Conservation (phyloP, 225 moss, liverwort and hornwort genomes). For the Bryoerythrophyllum caledonicum region DNA sequence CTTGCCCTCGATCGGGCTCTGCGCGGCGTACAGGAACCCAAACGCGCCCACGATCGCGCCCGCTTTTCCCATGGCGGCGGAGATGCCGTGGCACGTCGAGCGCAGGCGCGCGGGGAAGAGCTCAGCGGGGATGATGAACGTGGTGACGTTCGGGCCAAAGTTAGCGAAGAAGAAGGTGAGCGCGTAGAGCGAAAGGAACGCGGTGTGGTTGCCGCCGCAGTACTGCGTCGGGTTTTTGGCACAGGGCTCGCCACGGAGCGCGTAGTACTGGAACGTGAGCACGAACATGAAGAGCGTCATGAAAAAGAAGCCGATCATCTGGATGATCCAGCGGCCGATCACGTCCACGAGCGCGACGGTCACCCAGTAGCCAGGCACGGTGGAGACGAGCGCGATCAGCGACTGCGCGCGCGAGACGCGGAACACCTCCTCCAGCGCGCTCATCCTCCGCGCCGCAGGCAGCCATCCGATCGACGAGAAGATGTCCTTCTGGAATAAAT, state of each 20-base stretch:
- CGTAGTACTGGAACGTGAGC: constrained; percentile 8
- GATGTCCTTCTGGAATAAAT: constrained; percentile 1
- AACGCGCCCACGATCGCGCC: constrained; percentile 5
- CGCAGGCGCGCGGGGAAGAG: neutral
- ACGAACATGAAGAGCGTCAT: constrained; percentile 1
- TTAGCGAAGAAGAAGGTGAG: neutral
- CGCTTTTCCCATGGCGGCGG: neutral
- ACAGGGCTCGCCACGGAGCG: neutral
- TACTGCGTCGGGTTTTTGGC: neutral
- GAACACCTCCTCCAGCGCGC: constrained; percentile 9
- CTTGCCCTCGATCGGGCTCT: neutral
- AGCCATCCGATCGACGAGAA: constrained; percentile 2
- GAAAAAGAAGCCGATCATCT: constrained; percentile 5
- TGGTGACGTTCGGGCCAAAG: constrained; percentile 2
- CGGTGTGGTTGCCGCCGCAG: constrained; percentile 1
- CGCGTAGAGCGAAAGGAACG: neutral
- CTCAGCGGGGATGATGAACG: constrained; percentile 7
- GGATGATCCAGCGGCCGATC: constrained; percentile 3
- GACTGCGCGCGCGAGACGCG: neutral
- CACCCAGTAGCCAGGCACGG: constrained; percentile 1
- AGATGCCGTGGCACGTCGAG: neutral
- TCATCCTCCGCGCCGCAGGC: neutral
- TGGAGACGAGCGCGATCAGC: neutral
- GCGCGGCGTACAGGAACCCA: neutral
- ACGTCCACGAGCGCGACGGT: constrained; percentile 7